Percentiles rank a stretch among this genome's conserved stretches.
These are phyloP conservation scores for Trichoderma reesei DNA, from an alignment of 495 filamentous ascomycete genomes.

Conservation along the genomic window DNA sequence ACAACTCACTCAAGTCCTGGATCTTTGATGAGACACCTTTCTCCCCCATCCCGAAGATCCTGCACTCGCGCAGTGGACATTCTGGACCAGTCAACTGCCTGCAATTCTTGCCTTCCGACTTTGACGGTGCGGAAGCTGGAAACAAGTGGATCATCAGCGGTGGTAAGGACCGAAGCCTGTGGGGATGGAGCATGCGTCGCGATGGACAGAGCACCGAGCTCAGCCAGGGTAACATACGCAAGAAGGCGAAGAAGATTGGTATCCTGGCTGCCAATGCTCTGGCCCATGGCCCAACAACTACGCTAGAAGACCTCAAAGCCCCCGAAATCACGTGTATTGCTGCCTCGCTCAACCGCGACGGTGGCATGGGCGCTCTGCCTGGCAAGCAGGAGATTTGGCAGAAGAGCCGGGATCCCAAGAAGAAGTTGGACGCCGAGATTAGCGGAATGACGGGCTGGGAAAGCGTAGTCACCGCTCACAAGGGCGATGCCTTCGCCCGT, in stretches of 20 bases:
- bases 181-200: conserved; percentile 89
- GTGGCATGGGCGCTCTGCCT: conserved; percentile 70
- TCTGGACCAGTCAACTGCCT: conserved; percentile 72
- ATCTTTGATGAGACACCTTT: conserved; percentile 85
- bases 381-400: conserved; percentile 68
- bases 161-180: conserved; percentile 77
- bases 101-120: conserved; percentile 71
- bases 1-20: conserved; percentile 92
- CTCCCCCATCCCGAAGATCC: conserved; percentile 68
- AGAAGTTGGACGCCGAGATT: conserved; percentile 45
- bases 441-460: conserved; percentile 85
- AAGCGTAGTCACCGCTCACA: conserved; percentile 90
- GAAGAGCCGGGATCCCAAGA: conserved; percentile 50
- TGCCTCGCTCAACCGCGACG: conserved; percentile 83
- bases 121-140: conserved; percentile 75
- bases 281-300: conserved; percentile 42
- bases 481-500: conserved; percentile 69
- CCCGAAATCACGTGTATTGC: conserved; percentile 84
- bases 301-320: conserved; percentile 70
- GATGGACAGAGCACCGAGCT: conserved; percentile 92
- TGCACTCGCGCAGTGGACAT: conserved; percentile 81
- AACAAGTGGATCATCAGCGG: conserved; percentile 94
- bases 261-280: conserved; percentile 43
- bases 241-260: conserved; percentile 75
- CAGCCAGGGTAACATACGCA: conserved; percentile 75